Evolutionary conservation across 129 eudicot genomes (phyloP).

Genomic region (Lonicera japonica): DNA sequence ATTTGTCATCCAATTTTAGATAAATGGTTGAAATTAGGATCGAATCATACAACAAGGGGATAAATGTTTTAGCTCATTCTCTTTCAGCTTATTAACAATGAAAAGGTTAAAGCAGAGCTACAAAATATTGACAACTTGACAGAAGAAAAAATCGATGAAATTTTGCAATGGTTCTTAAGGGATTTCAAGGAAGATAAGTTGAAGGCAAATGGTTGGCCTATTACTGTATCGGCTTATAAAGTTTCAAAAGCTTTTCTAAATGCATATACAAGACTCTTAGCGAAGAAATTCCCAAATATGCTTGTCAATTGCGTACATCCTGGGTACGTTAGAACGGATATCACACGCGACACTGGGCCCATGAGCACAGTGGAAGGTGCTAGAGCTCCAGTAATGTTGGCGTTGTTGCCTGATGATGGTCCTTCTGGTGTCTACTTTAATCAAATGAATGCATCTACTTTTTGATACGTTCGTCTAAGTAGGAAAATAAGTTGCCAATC

Average conservation of each 20-base stretch:
- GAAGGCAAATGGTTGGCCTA: conserved; percentile 34
- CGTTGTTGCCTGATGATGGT: conserved; percentile 40
- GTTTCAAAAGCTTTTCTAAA: conserved; percentile 29
- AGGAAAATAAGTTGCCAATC: too few species aligned
- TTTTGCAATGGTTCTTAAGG: conserved; percentile 27
- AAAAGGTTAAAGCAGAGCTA: conserved; percentile 27
- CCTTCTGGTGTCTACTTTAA: conserved; percentile 42
- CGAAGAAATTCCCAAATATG: conserved; percentile 18
- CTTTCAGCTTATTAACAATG: conserved; percentile 29
- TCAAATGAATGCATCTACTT: conserved; percentile 1
- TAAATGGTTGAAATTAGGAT: too few species aligned
- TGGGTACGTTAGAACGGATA: conserved; percentile 49
- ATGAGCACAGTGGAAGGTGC: conserved; percentile 48
- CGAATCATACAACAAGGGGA: too few species aligned
- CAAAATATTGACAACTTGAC: conserved; percentile 25
- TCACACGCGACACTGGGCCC: conserved; percentile 30
- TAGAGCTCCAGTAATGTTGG: conserved; percentile 33
- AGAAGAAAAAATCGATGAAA: conserved; percentile 32
- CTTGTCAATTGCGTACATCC: conserved; percentile 37
- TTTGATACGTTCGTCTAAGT: too few species aligned
- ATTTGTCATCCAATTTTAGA: too few species aligned
- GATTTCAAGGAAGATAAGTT: conserved; percentile 30
- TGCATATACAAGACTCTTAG: conserved; percentile 42
- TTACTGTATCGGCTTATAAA: conserved; percentile 28
- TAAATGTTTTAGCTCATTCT: not conserved